Percentiles rank a stretch among this genome's conserved stretches.
These are phyloP conservation scores for Anisodus acutangulus DNA, from an alignment of 257 asterid species.

Conservation along the genomic window DNA sequence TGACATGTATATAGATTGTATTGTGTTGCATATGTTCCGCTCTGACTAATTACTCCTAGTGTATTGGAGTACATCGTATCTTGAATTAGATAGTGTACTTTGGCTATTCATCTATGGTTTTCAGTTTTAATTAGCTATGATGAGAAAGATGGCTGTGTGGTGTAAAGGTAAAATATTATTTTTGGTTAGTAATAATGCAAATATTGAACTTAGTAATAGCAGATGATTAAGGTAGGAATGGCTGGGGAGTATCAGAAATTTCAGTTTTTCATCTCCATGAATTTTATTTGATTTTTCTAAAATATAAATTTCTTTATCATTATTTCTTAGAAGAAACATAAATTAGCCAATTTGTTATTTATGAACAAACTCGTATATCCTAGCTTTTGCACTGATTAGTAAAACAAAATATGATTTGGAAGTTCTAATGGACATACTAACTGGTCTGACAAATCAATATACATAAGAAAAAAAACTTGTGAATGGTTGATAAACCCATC, in stretches of 20 bases:
- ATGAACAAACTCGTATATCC: neutral
- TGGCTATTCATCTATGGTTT: neutral
- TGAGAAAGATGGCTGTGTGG: neutral
- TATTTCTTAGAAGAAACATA: neutral
- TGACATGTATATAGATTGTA: neutral
- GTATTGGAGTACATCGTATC: no score
- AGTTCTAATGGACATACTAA: no score
- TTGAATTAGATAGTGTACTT: neutral
- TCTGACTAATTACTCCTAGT: no score
- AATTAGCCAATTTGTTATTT: neutral
- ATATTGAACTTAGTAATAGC: neutral
- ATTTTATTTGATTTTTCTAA: neutral
- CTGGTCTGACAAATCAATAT: neutral
- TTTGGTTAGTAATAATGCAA: neutral
- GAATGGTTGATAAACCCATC: neutral
- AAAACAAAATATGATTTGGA: neutral
- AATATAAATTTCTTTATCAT: neutral
- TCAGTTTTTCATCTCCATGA: neutral
- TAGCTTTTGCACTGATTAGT: neutral
- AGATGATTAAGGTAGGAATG: neutral
- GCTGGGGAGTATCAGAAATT: no score
- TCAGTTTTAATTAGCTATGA: neutral
- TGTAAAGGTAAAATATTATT: neutral
- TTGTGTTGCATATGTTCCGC: neutral
- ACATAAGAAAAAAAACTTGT: neutral